Evolutionary conservation across 768 basidiomycete species (phyloP).

Genomic region (Pluteus cervinus): DNA sequence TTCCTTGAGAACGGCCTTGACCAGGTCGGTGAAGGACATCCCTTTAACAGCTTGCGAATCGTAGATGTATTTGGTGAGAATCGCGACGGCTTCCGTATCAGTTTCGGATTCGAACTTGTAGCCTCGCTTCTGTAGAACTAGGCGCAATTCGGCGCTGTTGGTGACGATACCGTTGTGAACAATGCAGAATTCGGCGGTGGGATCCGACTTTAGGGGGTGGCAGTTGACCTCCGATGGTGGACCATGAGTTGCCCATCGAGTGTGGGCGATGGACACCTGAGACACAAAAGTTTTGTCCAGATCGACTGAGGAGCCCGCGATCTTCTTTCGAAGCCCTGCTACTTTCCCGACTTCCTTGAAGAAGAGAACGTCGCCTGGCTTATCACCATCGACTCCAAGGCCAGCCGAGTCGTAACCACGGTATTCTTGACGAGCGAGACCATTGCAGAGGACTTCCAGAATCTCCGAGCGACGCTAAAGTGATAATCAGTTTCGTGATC

Average conservation of each 20-base stretch:
- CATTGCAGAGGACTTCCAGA: conserved; percentile 84
- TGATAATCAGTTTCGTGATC: neutral
- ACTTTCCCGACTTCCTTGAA: conserved; percentile 99
- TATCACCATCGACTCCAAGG: conserved; percentile 88
- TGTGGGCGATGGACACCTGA: conserved; percentile 97
- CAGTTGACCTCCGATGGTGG: conserved; percentile 85
- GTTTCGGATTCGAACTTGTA: conserved; percentile 94
- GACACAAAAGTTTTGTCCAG: conserved; percentile 72
- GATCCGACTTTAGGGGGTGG: conserved; percentile 89
- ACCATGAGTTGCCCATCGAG: conserved; percentile 99
- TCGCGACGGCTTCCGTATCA: conserved; percentile 96
- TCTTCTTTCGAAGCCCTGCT: conserved; percentile 84
- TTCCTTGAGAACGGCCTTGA: conserved; percentile 96
- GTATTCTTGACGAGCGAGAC: conserved; percentile 93
- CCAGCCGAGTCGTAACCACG: conserved; percentile 98
- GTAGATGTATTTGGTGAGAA: conserved; percentile 93
- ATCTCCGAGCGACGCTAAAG: conserved; percentile 80
- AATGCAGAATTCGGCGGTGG: conserved; percentile 76
- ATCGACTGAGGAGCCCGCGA: conserved; percentile 64
- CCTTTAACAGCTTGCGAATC: conserved; percentile 87
- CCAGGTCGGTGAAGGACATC: conserved; percentile 80
- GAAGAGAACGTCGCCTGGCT: conserved; percentile 64
- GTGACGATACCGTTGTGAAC: conserved; percentile 99
- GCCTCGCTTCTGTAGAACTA: conserved; percentile 93
- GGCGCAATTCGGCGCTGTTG: conserved; percentile 81